phyloP scores from a whole-genome alignment of 176 grass and related monocot genomes.

The Oryza coarctata region DNA sequence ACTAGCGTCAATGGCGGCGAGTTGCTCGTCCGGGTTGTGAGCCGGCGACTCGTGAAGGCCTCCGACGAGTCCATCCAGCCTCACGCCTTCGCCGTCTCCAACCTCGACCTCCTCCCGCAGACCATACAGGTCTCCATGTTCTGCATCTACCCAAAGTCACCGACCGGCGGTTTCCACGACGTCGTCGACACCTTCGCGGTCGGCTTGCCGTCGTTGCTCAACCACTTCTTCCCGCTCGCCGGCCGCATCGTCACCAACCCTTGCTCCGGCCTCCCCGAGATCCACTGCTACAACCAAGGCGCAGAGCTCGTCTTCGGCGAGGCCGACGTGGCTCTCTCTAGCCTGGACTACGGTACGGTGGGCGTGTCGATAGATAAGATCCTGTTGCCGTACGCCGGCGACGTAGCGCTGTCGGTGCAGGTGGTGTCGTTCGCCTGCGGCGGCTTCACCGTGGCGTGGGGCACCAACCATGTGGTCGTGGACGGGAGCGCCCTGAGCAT shows the following conservation, averaged over 20 bases:
- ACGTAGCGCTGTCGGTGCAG: slow-evolving; percentile 51
- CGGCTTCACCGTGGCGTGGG: slow-evolving; percentile 51
- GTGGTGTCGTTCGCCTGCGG: slow-evolving; percentile 40
- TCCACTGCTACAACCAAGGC: slow-evolving; percentile 5
- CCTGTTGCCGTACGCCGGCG: slow-evolving; percentile 13
- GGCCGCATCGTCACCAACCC: slow-evolving; percentile 19
- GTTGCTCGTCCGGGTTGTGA: neutral
- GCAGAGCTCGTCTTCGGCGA: slow-evolving; percentile 48
- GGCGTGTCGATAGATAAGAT: slow-evolving; percentile 15
- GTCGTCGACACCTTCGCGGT: neutral
- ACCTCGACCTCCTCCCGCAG: slow-evolving; percentile 27
- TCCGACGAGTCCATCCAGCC: neutral
- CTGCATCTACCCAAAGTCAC: slow-evolving; percentile 16
- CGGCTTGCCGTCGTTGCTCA: slow-evolving; percentile 29
- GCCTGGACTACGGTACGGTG: neutral
- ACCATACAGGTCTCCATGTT: slow-evolving; percentile 10
- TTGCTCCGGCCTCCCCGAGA: neutral
- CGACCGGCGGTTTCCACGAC: neutral
- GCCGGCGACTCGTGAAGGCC: slow-evolving; percentile 25
- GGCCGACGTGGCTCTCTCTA: slow-evolving; percentile 5
- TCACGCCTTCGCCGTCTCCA: slow-evolving; percentile 28
- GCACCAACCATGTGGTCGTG: slow-evolving; percentile 34
- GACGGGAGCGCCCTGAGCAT: slow-evolving; percentile 31
- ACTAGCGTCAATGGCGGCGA: neutral
- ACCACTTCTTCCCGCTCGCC: slow-evolving; percentile 28